Evolutionary conservation across 2,329 filamentous ascomycete genomes (phyloP), one percentile per base, ranked within the genome.

Genomic region (Domatiomyces catenatus): DNA sequence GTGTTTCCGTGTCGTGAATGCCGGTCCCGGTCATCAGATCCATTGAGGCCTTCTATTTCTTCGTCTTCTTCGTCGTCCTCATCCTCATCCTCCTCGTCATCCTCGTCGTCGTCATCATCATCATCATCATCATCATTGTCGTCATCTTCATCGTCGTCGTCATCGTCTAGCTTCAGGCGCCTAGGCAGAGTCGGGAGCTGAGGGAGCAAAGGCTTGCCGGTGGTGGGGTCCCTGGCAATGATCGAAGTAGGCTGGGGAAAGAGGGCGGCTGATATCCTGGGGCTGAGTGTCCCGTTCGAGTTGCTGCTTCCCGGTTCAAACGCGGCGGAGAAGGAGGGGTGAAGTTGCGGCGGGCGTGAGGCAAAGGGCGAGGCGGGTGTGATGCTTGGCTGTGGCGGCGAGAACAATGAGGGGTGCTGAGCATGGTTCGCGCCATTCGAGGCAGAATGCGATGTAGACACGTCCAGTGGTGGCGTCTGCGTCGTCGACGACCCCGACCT

Each of bases 61-160:
- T n/a, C 45, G 42, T 46, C 44, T 45, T n/a, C 22, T 45, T 47
- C 36, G 28, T 51, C 32, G 32, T 47, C 42, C 12, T 26, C 46
- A 20, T 46, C 50, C 7, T 48, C 24, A 20, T 50, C 43, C 10
- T 52, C 19, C 15, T 49, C 53, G 5, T 50, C 43, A 17, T 47
- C 49, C 2, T 50, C 47, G 6, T 26, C 36, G n/a, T 52, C 61
- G 57, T 76, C 74, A 49, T 76, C 75, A 15, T 74, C 69, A 15
- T 63, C 64, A 20, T 64, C 66, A 43, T 70, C 69, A 56, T 68
- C 62, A 28, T 55, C 57, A 22, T 54, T 53, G 24, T 45, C 54
- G 3, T 49, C 58, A 7, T 50, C 46, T 19, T 58, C 57, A 12
- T 58, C 60, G 17, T 66, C 68, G 36, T 69, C 68, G 2, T 61